A percentile compares a stretch with the other conserved stretches of the same genome.
Evolutionary conservation across 768 basidiomycete species (phyloP).

Genomic region (Lactarius psammicola): DNA sequence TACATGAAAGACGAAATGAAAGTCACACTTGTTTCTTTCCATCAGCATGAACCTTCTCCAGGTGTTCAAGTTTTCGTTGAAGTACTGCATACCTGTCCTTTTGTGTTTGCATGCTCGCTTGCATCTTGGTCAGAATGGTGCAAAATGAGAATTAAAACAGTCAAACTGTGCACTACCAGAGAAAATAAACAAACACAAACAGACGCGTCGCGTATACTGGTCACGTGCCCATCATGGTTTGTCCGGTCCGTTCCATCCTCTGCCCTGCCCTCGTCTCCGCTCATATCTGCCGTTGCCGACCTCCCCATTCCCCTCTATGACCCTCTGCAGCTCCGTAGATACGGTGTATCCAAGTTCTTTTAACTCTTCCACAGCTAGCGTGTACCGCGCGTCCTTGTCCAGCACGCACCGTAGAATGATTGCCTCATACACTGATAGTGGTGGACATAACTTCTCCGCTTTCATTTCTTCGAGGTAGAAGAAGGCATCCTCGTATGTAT

Average conservation of each 20-base stretch:
- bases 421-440: slow-evolving; percentile 52
- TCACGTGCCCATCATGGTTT: slow-evolving; percentile 12
- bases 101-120: slow-evolving; percentile 6
- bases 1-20: slow-evolving; percentile 4
- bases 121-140: slow-evolving; percentile 10
- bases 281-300: neutral
- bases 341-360: slow-evolving; percentile 52
- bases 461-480: slow-evolving; percentile 91
- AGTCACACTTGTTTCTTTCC: slow-evolving; percentile 60
- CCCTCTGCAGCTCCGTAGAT: slow-evolving; percentile 34
- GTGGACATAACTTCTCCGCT: slow-evolving; percentile 53
- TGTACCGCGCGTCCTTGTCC: slow-evolving; percentile 58
- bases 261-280: neutral
- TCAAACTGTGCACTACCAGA: neutral
- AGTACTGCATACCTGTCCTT: slow-evolving; percentile 53
- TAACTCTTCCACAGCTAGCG: slow-evolving; percentile 71
- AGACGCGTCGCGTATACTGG: slow-evolving; percentile 20
- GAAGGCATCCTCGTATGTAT: slow-evolving; percentile 82
- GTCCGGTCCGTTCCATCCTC: no score
- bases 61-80: slow-evolving; percentile 61
- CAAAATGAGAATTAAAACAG: neutral
- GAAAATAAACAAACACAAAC: slow-evolving; percentile 16
- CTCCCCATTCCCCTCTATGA: slow-evolving; percentile 33
- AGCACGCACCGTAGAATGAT: slow-evolving; percentile 58
- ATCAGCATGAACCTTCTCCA: slow-evolving; percentile 61